phyloP scores from a whole-genome alignment of 768 basidiomycete species.

The Boletus subparvulus region DNA sequence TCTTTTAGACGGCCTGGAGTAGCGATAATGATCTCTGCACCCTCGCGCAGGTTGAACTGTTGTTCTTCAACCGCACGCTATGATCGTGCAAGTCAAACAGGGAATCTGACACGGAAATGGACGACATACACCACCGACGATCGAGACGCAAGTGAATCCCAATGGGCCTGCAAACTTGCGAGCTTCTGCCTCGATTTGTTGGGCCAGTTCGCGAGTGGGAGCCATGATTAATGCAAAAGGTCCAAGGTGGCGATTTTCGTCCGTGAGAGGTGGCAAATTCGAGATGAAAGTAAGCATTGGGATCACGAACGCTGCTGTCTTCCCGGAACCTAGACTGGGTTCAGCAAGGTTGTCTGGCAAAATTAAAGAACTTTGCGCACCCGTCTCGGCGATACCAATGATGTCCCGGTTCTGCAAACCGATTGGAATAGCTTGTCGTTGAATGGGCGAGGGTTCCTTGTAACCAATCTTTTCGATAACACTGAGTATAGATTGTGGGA shows the following conservation, averaged over 20 bases:
- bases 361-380: conserved; percentile 40
- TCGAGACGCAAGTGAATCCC: conserved; percentile 93
- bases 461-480: conserved; percentile 92
- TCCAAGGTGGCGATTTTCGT: conserved; percentile 92
- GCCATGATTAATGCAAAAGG: conserved; percentile 93
- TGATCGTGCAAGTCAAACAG: conserved; percentile 14
- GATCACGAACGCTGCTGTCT: conserved; percentile 97
- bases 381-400: conserved; percentile 98
- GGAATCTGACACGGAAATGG: background rate
- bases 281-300: conserved; percentile 97
- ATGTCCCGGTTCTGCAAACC: conserved; percentile 95
- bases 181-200: conserved; percentile 93
- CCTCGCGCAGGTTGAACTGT: conserved; percentile 95
- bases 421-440: conserved; percentile 98
- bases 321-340: conserved; percentile 77
- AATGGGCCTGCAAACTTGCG: conserved; percentile 89
- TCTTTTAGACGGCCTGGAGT: conserved; percentile 98
- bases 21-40: conserved; percentile 97
- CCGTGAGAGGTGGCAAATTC: conserved; percentile 78
- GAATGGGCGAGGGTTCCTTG: conserved; percentile 95
- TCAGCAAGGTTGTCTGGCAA: background rate
- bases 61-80: conserved; percentile 95
- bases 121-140: conserved; percentile 84
- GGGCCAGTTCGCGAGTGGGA: conserved; percentile 97
- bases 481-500: conserved; percentile 74